Evolutionary conservation across 208 protist genomes (phyloP).

Genomic region (Angomonas ambiguus): DNA sequence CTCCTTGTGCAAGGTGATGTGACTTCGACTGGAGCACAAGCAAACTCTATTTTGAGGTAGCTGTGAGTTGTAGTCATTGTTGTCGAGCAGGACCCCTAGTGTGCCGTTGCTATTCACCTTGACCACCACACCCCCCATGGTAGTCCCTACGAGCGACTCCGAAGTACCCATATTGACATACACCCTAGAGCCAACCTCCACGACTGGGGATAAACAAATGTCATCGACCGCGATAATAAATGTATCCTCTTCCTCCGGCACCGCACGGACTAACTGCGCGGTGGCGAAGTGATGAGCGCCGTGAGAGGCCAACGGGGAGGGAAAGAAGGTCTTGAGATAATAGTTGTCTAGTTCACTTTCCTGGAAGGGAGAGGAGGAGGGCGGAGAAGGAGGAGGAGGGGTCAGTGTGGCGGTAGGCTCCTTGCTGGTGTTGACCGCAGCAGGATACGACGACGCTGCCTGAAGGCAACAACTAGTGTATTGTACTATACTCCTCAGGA

Average conservation of each 20-base stretch:
- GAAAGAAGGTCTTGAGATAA: conserved; percentile 38
- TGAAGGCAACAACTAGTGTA: not conserved
- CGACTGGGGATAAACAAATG: conserved; percentile 56
- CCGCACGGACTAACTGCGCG: conserved; percentile 40
- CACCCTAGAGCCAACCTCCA: conserved; percentile 76
- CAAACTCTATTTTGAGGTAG: conserved; percentile 56
- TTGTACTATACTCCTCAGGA: not conserved
- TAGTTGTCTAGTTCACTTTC: not conserved
- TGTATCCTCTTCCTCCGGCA: conserved; percentile 50
- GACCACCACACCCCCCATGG: conserved; percentile 66
- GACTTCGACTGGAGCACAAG: conserved; percentile 63
- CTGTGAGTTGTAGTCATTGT: conserved; percentile 62
- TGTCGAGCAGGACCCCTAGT: conserved; percentile 75
- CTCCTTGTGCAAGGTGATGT: conserved; percentile 28
- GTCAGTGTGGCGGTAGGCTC: not conserved
- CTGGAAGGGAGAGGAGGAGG: not conserved
- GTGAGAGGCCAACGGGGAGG: conserved; percentile 45
- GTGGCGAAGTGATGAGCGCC: conserved; percentile 68
- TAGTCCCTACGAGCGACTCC: conserved; percentile 22
- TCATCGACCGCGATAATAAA: conserved; percentile 55
- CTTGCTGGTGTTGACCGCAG: no score
- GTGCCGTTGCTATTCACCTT: conserved; percentile 85
- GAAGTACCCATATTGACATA: conserved; percentile 48
- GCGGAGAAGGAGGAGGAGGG: not conserved
- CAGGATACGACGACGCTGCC: not conserved